phyloP scores from a whole-genome alignment of 495 filamentous ascomycete genomes.

The Copromyces sp. region DNA sequence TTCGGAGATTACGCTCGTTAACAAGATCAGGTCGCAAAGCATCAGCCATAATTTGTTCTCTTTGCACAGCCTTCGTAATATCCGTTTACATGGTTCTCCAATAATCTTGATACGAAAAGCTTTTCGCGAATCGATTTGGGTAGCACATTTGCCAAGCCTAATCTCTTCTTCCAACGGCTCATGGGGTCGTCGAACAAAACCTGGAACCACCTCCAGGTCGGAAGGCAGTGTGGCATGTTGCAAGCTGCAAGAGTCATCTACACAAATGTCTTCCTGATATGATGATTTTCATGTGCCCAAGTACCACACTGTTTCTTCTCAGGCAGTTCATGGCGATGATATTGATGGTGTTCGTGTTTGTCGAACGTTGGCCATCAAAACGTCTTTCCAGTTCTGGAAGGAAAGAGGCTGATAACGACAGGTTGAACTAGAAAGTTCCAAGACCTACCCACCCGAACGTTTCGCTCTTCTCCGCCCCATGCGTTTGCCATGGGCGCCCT shows the following conservation, averaged over 20 bases:
- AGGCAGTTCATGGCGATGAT: neutral
- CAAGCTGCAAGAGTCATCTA: neutral
- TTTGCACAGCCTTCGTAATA: neutral
- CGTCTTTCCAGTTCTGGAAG: neutral
- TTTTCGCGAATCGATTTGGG: neutral
- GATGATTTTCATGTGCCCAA: neutral
- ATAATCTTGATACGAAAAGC: neutral
- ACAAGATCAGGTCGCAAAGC: neutral
- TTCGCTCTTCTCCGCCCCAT: neutral
- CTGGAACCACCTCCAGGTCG: neutral
- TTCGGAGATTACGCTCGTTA: neutral
- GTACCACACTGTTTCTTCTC: neutral
- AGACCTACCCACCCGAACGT: neutral
- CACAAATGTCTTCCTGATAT: neutral
- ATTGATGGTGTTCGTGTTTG: neutral
- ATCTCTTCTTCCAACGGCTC: neutral
- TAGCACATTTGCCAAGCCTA: neutral
- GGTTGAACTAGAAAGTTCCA: neutral
- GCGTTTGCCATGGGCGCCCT: neutral
- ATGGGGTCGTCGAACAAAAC: neutral
- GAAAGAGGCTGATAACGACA: neutral
- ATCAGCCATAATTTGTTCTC: neutral
- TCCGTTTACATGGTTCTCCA: neutral
- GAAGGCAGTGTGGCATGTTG: neutral
- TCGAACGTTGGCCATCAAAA: neutral